A percentile compares a stretch with the other conserved stretches of the same genome.
These are phyloP conservation scores for Tetraselmis striata DNA, from an alignment of 139 green algal genomes.

Conservation along the genomic window DNA sequence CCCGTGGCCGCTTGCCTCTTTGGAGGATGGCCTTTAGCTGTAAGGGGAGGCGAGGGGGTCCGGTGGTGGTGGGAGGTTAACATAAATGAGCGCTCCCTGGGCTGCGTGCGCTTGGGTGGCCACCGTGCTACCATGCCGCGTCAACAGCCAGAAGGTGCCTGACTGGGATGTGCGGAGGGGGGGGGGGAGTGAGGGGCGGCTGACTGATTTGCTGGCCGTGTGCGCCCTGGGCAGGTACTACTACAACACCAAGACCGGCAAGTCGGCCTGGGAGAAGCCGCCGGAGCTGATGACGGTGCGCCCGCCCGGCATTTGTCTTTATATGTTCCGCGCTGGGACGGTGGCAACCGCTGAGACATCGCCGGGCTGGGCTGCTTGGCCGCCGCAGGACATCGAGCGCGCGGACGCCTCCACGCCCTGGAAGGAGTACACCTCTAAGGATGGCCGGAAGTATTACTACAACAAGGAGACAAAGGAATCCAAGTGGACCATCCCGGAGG, in stretches of 20 bases:
- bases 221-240: too few species aligned
- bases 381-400: slow-evolving; percentile 15
- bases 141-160: too few species aligned
- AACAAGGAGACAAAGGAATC: slow-evolving; percentile 72
- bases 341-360: neutral
- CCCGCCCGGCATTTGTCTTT: neutral
- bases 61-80: too few species aligned
- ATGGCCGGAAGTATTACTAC: slow-evolving; percentile 89
- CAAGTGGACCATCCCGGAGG: slow-evolving; percentile 73
- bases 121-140: too few species aligned
- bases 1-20: too few species aligned
- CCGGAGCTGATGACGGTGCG: slow-evolving; percentile 55
- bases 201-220: too few species aligned
- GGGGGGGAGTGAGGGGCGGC: too few species aligned
- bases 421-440: slow-evolving; percentile 75
- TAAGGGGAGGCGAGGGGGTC: too few species aligned
- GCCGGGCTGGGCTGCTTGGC: neutral
- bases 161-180: too few species aligned
- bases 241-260: slow-evolving; percentile 74
- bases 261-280: slow-evolving; percentile 84
- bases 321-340: slow-evolving; percentile 18
- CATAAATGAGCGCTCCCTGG: too few species aligned
- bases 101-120: too few species aligned
- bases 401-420: slow-evolving; percentile 29
- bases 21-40: too few species aligned